Base-by-base conservation (phyloP, 345 rosid genomes). In the Excoecaria agallocha region DNA sequence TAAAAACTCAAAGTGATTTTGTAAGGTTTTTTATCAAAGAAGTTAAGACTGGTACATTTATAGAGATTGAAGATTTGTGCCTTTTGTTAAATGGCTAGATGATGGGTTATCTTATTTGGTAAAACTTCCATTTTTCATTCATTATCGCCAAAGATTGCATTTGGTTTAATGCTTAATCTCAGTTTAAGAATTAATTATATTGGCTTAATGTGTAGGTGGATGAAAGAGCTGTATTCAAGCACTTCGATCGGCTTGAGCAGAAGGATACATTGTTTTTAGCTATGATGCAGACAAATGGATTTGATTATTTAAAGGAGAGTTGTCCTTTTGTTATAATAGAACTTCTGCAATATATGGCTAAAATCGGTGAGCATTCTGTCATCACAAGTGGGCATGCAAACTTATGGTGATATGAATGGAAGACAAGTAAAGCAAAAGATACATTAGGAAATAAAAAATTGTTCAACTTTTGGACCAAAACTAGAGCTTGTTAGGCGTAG, bases 41-140 rank as follows among this genome's bases (percentile, higher is more conserved):
- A 74, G 96, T 96, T 16, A 94, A 88, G 85, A 84, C 77, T 78
- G 96, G 94, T 46, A 92, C 89, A 61, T 93, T 91, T 79, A 71
- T 89, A 20, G 85, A 85, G 24, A 90, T 96, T 1, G 92, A 93
- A 84, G 98, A 96, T 73, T 91, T 49, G 96, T 96, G 38, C 92
- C 96, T 41, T 96, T 93, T 72, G 99, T 96, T 5, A 91, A 96
- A 76, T 96, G 98, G 98, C 93, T 91, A 10, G 98, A 93, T 61
- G 98, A 93, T 52, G 98, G 91, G 84, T 94, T 93, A 39, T 93
- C 97, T 38, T 91, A 89, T 77, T 68, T 93, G 87, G 98, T 93
- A 89, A 62, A 24, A 19, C 5, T 65, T 5, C 3, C 38, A 16
- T 55, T 30, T n/a, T n/a, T 46, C 15, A 2, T 0, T 35, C 7